phyloP scores from a whole-genome alignment of 2,329 filamentous ascomycete species.

The Ascochyta clinopodiicola region DNA sequence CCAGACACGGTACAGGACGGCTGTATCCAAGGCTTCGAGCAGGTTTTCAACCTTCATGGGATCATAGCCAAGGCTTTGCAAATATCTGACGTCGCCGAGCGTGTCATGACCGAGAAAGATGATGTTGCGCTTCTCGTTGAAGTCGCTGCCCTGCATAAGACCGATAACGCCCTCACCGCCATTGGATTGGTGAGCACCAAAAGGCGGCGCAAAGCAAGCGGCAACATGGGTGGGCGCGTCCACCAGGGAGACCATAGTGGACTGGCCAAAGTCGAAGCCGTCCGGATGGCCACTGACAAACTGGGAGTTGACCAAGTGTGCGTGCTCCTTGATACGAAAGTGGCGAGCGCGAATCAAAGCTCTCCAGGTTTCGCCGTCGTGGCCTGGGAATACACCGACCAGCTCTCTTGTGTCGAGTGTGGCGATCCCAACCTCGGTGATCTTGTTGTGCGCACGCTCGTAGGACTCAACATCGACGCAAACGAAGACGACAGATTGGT shows the following conservation, averaged over 20 bases:
- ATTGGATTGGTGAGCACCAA: slow-evolving; percentile 44
- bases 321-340: slow-evolving; percentile 75
- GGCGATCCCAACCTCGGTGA: slow-evolving; percentile 88
- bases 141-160: slow-evolving; percentile 17
- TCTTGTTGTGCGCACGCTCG: slow-evolving; percentile 67
- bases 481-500: slow-evolving; percentile 69
- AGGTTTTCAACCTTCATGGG: slow-evolving; percentile 61
- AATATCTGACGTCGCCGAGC: slow-evolving; percentile 70
- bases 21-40: slow-evolving; percentile 74
- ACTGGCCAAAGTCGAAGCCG: slow-evolving; percentile 73
- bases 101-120: slow-evolving; percentile 82
- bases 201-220: slow-evolving; percentile 64
- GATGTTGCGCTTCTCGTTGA: slow-evolving; percentile 61
- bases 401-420: slow-evolving; percentile 75
- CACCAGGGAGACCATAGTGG: slow-evolving; percentile 60
- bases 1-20: slow-evolving; percentile 70
- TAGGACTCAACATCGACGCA: slow-evolving; percentile 84
- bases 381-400: slow-evolving; percentile 63
- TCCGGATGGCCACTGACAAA: slow-evolving; percentile 78
- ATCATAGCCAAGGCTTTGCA: slow-evolving; percentile 70
- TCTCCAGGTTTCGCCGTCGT: slow-evolving; percentile 70
- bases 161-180: background rate
- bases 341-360: slow-evolving; percentile 72
- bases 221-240: slow-evolving; percentile 57
- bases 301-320: slow-evolving; percentile 68